phyloP scores from a whole-genome alignment of 1,284 basidiomycete genomes.

The Lignosus rhinocerotis region DNA sequence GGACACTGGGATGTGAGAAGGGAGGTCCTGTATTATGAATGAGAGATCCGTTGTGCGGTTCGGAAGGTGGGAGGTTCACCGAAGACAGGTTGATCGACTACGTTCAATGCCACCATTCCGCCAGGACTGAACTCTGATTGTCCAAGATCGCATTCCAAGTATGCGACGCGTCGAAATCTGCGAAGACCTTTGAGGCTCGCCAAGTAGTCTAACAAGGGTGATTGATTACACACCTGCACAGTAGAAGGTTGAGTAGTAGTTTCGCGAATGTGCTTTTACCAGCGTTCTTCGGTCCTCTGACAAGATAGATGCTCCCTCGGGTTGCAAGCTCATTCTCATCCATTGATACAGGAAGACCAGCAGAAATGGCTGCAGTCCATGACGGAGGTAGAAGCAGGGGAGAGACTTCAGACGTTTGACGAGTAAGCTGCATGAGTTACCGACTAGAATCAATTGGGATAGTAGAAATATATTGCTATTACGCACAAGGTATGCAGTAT shows the following conservation, averaged over 20 bases:
- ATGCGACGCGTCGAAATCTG: slow-evolving; percentile 79
- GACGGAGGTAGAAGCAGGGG: slow-evolving; percentile 53
- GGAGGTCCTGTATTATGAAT: slow-evolving; percentile 61
- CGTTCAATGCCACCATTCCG: slow-evolving; percentile 80
- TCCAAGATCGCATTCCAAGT: slow-evolving; percentile 90
- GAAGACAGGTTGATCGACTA: slow-evolving; percentile 69
- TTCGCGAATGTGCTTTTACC: slow-evolving; percentile 91
- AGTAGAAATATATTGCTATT: neutral
- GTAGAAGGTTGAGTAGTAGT: slow-evolving; percentile 72
- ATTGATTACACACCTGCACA: slow-evolving; percentile 45
- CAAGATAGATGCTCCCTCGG: slow-evolving; percentile 45
- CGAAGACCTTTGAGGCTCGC: slow-evolving; percentile 8
- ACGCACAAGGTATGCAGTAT: slow-evolving; percentile 58
- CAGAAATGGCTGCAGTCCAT: slow-evolving; percentile 55
- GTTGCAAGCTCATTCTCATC: neutral
- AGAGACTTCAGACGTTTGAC: slow-evolving; percentile 44
- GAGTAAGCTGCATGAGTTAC: slow-evolving; percentile 38
- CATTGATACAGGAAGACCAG: neutral
- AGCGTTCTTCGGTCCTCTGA: slow-evolving; percentile 84
- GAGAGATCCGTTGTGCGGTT: neutral
- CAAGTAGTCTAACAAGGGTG: too few species aligned
- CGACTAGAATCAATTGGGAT: neutral
- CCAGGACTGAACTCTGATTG: slow-evolving; percentile 93
- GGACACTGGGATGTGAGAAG: slow-evolving; percentile 78
- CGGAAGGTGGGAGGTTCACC: slow-evolving; percentile 44